Base-by-base conservation (phyloP, 345 rosid species). In the Viola odorata region DNA sequence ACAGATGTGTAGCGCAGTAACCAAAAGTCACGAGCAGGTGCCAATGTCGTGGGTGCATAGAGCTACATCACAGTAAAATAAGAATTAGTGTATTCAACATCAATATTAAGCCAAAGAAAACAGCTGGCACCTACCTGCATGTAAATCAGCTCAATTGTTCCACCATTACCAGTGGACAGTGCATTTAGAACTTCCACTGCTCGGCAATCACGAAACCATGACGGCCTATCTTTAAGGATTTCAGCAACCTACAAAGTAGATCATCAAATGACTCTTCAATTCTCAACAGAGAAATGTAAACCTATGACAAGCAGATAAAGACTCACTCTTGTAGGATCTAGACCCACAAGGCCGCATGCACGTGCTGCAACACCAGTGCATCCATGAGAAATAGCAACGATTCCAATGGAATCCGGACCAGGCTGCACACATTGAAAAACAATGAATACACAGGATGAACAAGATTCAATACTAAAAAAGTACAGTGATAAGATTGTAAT, bases 361-460 rank as follows among this genome's bases (percentile, higher is more conserved):
- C 99, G 96, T 79, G 99, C 99, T 81, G 99, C 99, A 81, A 95
- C 99, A 68, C 99, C 99, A 80, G 94, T 40, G 90, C 98, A 82
- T 82, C 96, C 92, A 78, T 95, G 96, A 80, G 99, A 95, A 88
- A 95, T 91, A 82, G 99, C 94, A 73, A 95, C 78, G 99, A 95
- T 95, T 95, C 99, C 99, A 81, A 95, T 85, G 98, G 99, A 95
- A 95, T 95, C 98, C 99, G 99, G 98, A 95, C 99, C 99, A 95
- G 99, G 99, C 99, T 95, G 80, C 73, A 71, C 13, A 51, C 48
- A 38, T 50, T 11, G 7, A 37, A 9, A 37, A 37, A 12, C 8
- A 32, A 32, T 2, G 12, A 39, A 37, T 23, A 54, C 6, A 12
- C 0, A 36, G 3, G 2, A 58, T 44, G 37, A 38, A 60, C 16